Conservation (phyloP, 768 basidiomycete species). For the Serendipita sp. region DNA sequence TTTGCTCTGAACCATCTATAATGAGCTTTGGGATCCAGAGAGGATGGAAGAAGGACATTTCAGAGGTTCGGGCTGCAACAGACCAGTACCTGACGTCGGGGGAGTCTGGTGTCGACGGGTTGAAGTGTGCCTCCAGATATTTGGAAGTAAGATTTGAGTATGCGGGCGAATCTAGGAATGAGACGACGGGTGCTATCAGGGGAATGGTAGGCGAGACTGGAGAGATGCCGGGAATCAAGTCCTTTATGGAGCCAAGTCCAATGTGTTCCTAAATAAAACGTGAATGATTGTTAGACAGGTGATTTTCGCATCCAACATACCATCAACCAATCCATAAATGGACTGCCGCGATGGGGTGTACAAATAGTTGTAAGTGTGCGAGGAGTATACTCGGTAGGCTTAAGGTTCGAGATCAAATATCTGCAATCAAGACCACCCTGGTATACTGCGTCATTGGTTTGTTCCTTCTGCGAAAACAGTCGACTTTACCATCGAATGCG, state of each 20-base stretch:
- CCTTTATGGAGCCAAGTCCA: slow-evolving; percentile 47
- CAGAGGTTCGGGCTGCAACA: slow-evolving; percentile 58
- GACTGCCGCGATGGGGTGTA: slow-evolving; percentile 90
- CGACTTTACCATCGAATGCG: slow-evolving; percentile 66
- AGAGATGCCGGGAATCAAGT: slow-evolving; percentile 8
- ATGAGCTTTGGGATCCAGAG: slow-evolving; percentile 95
- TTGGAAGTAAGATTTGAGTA: slow-evolving; percentile 83
- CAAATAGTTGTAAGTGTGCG: slow-evolving; percentile 75
- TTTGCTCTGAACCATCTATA: slow-evolving; percentile 66
- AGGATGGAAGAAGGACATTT: slow-evolving; percentile 62
- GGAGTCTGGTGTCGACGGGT: slow-evolving; percentile 62
- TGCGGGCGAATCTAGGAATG: slow-evolving; percentile 86
- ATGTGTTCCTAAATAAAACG: slow-evolving; percentile 53
- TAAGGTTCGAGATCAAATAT: slow-evolving; percentile 74
- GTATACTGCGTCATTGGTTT: background rate
- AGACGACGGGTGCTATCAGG: slow-evolving; percentile 31
- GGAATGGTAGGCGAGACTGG: background rate
- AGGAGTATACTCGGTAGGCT: slow-evolving; percentile 68
- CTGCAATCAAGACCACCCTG: slow-evolving; percentile 84
- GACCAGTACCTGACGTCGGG: slow-evolving; percentile 76
- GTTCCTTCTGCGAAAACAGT: background rate
- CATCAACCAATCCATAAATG: slow-evolving; percentile 99
- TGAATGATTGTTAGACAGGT: background rate
- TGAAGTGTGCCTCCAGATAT: slow-evolving; percentile 68
- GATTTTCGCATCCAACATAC: slow-evolving; percentile 27